A percentile compares a stretch with the other conserved stretches of the same genome.
These are phyloP conservation scores for Penicillium goetzii DNA, from an alignment of 495 filamentous ascomycete genomes.

Conservation along the genomic window DNA sequence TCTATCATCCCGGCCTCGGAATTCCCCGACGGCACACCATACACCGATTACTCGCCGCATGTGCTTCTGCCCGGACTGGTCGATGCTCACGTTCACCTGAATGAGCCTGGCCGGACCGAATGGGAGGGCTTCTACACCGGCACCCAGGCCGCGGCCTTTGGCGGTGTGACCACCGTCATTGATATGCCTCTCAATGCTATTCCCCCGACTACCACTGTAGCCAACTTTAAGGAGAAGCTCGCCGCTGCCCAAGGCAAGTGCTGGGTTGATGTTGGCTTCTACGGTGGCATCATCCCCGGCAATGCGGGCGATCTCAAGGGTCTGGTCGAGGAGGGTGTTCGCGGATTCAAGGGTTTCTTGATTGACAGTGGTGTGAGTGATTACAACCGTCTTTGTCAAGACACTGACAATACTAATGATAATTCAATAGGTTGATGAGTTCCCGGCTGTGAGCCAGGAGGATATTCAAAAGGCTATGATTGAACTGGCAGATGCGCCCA, in stretches of 20 bases:
- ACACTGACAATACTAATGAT: conserved; percentile 20
- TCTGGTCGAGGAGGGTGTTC: conserved; percentile 81
- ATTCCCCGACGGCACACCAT: conserved; percentile 73
- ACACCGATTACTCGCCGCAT: conserved; percentile 84
- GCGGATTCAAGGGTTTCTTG: conserved; percentile 97
- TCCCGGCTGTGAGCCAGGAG: conserved; percentile 79
- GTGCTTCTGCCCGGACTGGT: conserved; percentile 90
- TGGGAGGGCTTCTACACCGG: conserved; percentile 98
- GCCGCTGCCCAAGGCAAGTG: conserved; percentile 85
- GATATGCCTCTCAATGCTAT: conserved; percentile 99
- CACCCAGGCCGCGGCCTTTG: conserved; percentile 90
- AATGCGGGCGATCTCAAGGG: conserved; percentile 80
- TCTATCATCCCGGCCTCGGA: conserved; percentile 69
- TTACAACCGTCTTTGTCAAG: conserved; percentile 9
- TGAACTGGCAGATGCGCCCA: conserved; percentile 74
- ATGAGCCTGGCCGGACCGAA: conserved; percentile 96
- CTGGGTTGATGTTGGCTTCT: conserved; percentile 99
- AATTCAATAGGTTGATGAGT: conserved; percentile 77
- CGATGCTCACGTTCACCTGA: conserved; percentile 96
- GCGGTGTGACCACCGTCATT: conserved; percentile 95
- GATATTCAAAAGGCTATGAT: conserved; percentile 82
- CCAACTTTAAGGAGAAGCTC: conserved; percentile 80
- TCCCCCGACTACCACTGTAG: conserved; percentile 90
- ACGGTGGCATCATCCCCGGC: conserved; percentile 92
- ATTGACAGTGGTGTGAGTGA: conserved; percentile 90